Evolutionary conservation across 2,329 filamentous ascomycete species (phyloP), one percentile per base, ranked within the genome.

Genomic region (Zopfia rhizophila): DNA sequence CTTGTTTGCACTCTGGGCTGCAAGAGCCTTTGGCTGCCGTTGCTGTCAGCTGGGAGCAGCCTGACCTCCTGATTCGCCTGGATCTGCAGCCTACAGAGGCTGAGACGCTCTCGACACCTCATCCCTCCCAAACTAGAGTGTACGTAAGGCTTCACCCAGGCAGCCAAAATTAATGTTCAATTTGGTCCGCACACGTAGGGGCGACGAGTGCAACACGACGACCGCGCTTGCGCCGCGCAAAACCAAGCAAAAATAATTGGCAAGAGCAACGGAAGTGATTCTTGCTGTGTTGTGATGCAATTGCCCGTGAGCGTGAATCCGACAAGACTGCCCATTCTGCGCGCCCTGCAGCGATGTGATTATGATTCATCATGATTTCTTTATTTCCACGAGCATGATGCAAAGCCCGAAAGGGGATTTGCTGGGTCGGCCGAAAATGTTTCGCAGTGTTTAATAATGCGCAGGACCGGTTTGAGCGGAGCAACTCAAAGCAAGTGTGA

Each of bases 401-500:
- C 35, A 45, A 45, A 45, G 33, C 12, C 41, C 41, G 41, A 45
- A 45, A 23, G 33, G 11, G 21, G 18, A 8, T 12, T 33, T 22
- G 35, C 35, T 27, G 24, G 37, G 41, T 13, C 28, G 28, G n/a
- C n/a, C n/a, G n/a, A n/a, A n/a, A n/a, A n/a, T n/a, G n/a, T n/a
- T n/a, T n/a, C n/a, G n/a, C n/a, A n/a, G n/a, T n/a, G n/a, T n/a
- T n/a, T n/a, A n/a, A n/a, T n/a, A 29, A 23, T 4, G 18, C 28
- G 17, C 25, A 13, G 7, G 22, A 5, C 5, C 12, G 24, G 14
- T 18, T 24, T 22, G 38, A 21, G 29, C 38, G 45, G 45, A 48
- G 14, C 37, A 41, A 48, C 30, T 32, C 38, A 38, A 48, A 21
- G 45, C n/a, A n/a, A n/a, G n/a, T n/a, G n/a, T n/a, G 38, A 32